A percentile compares a stretch with the other conserved stretches of the same genome.
phyloP scores from a whole-genome alignment of 208 protist species.

The Crithidia expoeki region DNA sequence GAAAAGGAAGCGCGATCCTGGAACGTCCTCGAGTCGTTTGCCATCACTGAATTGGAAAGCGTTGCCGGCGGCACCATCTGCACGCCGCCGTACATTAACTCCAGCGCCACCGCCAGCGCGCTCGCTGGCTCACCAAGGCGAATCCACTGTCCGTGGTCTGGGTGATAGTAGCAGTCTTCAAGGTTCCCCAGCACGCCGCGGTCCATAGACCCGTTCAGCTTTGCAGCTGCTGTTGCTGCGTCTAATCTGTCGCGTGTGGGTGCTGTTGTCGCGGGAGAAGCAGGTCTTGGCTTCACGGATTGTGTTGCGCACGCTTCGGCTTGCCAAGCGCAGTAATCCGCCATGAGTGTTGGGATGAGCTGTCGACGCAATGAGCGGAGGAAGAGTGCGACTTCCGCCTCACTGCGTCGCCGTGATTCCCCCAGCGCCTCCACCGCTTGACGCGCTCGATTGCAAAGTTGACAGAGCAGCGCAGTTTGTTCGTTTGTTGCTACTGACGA shows the following conservation, averaged over 20 bases:
- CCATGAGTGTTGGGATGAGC: slow-evolving; percentile 22
- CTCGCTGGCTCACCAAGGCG: slow-evolving; percentile 61
- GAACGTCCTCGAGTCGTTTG: slow-evolving; percentile 1
- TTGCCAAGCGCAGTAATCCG: slow-evolving; percentile 23
- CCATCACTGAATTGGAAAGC: neutral
- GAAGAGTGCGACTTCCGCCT: slow-evolving; percentile 7
- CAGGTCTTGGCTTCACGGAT: neutral
- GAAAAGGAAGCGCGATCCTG: neutral
- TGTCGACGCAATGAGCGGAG: slow-evolving; percentile 20
- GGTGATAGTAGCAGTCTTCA: slow-evolving; percentile 32
- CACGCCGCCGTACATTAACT: slow-evolving; percentile 14
- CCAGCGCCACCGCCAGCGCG: slow-evolving; percentile 46
- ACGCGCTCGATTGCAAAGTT: slow-evolving; percentile 6
- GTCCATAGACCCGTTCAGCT: neutral
- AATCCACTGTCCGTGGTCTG: slow-evolving; percentile 32
- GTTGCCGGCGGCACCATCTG: neutral
- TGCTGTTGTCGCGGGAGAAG: neutral
- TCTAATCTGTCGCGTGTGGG: neutral
- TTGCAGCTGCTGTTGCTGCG: neutral
- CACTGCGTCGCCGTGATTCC: slow-evolving; percentile 13
- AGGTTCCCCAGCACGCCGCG: slow-evolving; percentile 17
- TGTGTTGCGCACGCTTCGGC: slow-evolving; percentile 1
- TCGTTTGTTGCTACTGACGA: neutral
- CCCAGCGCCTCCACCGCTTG: slow-evolving; percentile 19
- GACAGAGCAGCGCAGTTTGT: neutral